Conservation (phyloP, 1,284 basidiomycete species). For the Anthracocystis panici-leucophaei region DNA sequence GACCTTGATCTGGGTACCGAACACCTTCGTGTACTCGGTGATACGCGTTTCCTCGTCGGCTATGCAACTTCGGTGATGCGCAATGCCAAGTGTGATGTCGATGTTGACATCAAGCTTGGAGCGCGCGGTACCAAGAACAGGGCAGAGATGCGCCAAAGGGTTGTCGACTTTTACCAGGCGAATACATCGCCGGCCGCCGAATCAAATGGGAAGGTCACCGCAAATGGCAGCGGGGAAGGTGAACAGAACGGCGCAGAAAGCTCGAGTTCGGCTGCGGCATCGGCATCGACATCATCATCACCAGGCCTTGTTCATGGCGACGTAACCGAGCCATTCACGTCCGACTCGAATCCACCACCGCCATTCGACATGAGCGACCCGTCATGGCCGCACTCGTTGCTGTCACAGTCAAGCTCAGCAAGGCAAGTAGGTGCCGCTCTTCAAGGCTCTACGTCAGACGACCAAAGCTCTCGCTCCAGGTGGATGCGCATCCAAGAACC, state of each 20-base stretch:
- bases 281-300: not conserved
- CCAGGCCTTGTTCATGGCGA: slow-evolving; percentile 40
- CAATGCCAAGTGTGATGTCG: slow-evolving; percentile 58
- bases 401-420: slow-evolving; percentile 3
- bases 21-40: slow-evolving; percentile 91
- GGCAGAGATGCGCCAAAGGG: slow-evolving; percentile 58
- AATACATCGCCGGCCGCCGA: not conserved
- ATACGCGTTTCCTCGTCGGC: slow-evolving; percentile 86
- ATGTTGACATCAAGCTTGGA: slow-evolving; percentile 64
- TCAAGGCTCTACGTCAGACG: slow-evolving; percentile 3
- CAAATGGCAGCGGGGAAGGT: not conserved
- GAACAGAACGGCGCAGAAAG: slow-evolving; percentile 1
- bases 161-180: slow-evolving; percentile 25
- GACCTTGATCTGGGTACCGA: slow-evolving; percentile 84
- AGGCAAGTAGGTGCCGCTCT: slow-evolving; percentile 10
- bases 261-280: not conserved
- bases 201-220: not conserved
- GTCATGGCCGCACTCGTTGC: slow-evolving; percentile 44
- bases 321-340: slow-evolving; percentile 48
- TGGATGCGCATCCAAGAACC: slow-evolving; percentile 56
- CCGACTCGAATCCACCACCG: slow-evolving; percentile 16
- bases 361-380: slow-evolving; percentile 50
- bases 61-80: slow-evolving; percentile 74
- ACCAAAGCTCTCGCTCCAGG: not conserved
- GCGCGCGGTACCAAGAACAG: slow-evolving; percentile 46